Evolutionary conservation across 441 rosid species (phyloP).

Genomic region (Mallotus repandus): DNA sequence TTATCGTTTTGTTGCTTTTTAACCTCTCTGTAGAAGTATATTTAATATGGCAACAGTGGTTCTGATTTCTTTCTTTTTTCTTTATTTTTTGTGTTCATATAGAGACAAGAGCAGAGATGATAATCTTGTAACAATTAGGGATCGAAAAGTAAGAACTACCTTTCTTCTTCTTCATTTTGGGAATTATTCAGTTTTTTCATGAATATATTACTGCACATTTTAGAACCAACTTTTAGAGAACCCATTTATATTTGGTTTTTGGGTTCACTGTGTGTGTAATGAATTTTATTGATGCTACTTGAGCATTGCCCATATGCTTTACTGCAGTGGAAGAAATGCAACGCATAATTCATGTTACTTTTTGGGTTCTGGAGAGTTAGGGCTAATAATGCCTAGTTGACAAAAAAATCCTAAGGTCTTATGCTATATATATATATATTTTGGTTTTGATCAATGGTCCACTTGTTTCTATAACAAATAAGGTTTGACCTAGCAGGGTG

Average conservation of each 20-base stretch:
- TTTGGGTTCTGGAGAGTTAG: background rate
- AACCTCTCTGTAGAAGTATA: background rate
- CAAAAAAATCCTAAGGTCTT: background rate
- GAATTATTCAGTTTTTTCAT: background rate
- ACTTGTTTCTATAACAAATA: background rate
- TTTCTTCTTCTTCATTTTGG: background rate
- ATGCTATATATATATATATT: no score
- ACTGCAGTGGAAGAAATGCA: background rate
- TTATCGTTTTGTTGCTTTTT: background rate
- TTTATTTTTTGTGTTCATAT: background rate
- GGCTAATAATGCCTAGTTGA: background rate
- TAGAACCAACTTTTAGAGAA: background rate
- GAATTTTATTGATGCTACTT: no score
- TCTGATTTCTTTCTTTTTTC: background rate
- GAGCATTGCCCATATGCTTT: background rate
- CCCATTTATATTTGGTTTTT: no score
- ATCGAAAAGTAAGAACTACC: slow-evolving; percentile 49
- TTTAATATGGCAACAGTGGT: background rate
- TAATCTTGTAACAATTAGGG: slow-evolving; percentile 40
- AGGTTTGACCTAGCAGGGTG: no score
- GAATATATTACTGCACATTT: background rate
- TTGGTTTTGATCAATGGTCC: background rate
- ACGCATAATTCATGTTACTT: background rate
- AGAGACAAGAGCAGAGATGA: slow-evolving; percentile 53
- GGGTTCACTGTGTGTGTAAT: no score